These are phyloP conservation scores for Bryum argenteum DNA, from an alignment of 225 moss, liverwort and hornwort genomes.

Conservation along the genomic window DNA sequence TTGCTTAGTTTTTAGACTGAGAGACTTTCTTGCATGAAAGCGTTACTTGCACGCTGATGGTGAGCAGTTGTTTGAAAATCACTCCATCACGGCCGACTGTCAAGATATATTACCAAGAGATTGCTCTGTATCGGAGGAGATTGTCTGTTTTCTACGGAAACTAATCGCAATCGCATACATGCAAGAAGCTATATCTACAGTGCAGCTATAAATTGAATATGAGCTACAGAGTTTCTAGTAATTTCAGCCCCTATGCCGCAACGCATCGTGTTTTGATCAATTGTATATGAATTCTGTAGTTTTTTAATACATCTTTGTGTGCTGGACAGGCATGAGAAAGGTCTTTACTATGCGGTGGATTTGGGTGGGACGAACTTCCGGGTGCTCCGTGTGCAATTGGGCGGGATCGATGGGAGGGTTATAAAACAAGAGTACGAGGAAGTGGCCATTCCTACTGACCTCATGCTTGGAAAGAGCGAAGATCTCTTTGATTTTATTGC, in stretches of 20 bases:
- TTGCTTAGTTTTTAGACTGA: background rate
- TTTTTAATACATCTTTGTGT: conserved; percentile 2
- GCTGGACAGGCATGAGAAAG: conserved; percentile 55
- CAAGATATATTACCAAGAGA: background rate
- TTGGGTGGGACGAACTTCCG: conserved; percentile 96
- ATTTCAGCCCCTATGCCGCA: too few relatives aligned
- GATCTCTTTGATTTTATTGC: conserved; percentile 81
- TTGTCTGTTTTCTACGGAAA: background rate
- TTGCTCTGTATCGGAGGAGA: background rate
- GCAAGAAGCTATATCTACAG: background rate
- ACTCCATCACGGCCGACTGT: background rate
- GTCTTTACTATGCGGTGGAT: conserved; percentile 82
- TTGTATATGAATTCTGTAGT: background rate
- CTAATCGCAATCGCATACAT: background rate
- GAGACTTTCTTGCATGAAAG: conserved; percentile 8
- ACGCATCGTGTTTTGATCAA: too few relatives aligned
- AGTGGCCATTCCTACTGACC: conserved; percentile 51
- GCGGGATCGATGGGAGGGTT: conserved; percentile 61
- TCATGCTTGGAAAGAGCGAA: conserved; percentile 70
- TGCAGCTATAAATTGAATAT: background rate
- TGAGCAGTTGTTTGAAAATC: background rate
- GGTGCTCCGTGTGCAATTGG: conserved; percentile 75
- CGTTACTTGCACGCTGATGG: background rate
- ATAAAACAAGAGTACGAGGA: conserved; percentile 74
- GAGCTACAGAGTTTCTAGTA: background rate